A percentile compares a stretch with the other conserved stretches of the same genome.
These are phyloP conservation scores for Cucurbita maxima DNA, from an alignment of 306 rosid species.

Conservation along the genomic window DNA sequence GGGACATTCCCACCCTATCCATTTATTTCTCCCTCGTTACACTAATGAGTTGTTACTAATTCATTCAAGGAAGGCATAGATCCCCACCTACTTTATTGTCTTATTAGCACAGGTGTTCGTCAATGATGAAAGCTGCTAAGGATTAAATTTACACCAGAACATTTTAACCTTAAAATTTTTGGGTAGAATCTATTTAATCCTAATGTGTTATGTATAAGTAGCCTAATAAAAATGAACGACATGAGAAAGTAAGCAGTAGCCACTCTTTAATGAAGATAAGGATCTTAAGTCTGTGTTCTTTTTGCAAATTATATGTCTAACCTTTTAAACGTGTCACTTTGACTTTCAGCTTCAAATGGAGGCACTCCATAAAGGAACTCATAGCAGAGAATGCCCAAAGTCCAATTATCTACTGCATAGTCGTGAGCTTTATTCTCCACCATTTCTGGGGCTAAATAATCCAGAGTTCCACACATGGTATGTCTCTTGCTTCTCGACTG, in stretches of 20 bases:
- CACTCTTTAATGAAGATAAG: not conserved
- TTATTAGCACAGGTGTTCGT: too few species aligned
- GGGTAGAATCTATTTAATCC: not conserved
- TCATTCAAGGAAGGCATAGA: too few species aligned
- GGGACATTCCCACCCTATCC: too few species aligned
- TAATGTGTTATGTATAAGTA: not conserved
- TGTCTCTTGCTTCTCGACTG: slow-evolving; percentile 62
- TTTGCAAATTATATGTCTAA: not conserved
- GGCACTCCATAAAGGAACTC: slow-evolving; percentile 80
- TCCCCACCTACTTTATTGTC: too few species aligned
- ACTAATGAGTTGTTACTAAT: too few species aligned
- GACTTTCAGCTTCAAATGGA: slow-evolving; percentile 86
- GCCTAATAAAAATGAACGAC: not conserved
- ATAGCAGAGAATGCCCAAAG: slow-evolving; percentile 70
- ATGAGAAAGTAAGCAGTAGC: not conserved
- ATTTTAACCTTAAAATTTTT: too few species aligned
- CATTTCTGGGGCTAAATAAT: slow-evolving; percentile 89
- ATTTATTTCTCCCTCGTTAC: too few species aligned
- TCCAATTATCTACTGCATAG: slow-evolving; percentile 81
- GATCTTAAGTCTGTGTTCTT: not conserved
- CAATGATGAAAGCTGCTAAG: too few species aligned
- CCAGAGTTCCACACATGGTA: slow-evolving; percentile 93
- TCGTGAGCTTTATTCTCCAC: slow-evolving; percentile 80
- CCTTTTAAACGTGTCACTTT: slow-evolving; percentile 71
- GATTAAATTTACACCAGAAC: too few species aligned